Conservation (phyloP, 495 filamentous ascomycete genomes). For the Aspergillus ostianus region DNA sequence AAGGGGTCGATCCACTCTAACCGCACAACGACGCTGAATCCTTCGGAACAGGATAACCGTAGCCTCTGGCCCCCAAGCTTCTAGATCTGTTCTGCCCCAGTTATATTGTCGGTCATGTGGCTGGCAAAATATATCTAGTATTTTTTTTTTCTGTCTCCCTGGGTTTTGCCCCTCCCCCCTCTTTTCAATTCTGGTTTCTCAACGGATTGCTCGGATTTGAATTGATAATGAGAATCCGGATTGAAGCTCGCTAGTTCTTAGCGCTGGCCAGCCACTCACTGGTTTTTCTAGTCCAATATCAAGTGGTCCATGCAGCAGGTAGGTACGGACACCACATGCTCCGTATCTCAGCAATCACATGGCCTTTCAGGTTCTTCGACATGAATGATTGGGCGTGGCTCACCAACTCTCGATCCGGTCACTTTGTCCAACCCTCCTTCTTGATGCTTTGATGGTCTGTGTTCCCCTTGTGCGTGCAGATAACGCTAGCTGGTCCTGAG, state of each 20-base stretch:
- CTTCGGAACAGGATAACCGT: background rate
- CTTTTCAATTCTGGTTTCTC: background rate
- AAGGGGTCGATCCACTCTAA: slow-evolving; percentile 5
- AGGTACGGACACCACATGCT: background rate
- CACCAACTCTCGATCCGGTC: background rate
- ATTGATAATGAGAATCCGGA: background rate
- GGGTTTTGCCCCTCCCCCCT: background rate
- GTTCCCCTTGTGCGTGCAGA: background rate
- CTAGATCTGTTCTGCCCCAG: slow-evolving; percentile 6
- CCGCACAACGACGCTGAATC: background rate
- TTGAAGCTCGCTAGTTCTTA: background rate
- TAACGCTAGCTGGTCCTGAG: background rate
- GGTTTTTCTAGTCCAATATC: slow-evolving; percentile 18
- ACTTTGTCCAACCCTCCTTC: background rate
- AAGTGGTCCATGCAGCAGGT: slow-evolving; percentile 13
- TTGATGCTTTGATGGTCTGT: background rate
- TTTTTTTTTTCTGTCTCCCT: background rate
- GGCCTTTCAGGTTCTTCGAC: background rate
- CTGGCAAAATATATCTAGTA: slow-evolving; percentile 2
- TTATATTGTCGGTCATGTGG: slow-evolving; percentile 5
- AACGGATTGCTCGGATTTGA: background rate
- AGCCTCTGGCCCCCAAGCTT: slow-evolving; percentile 2
- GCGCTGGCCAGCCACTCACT: no score
- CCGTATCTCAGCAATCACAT: background rate
- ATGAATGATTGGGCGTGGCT: background rate